Evolutionary conservation across 495 filamentous ascomycete species (phyloP).

Genomic region (Corynascus novoguineensis): DNA sequence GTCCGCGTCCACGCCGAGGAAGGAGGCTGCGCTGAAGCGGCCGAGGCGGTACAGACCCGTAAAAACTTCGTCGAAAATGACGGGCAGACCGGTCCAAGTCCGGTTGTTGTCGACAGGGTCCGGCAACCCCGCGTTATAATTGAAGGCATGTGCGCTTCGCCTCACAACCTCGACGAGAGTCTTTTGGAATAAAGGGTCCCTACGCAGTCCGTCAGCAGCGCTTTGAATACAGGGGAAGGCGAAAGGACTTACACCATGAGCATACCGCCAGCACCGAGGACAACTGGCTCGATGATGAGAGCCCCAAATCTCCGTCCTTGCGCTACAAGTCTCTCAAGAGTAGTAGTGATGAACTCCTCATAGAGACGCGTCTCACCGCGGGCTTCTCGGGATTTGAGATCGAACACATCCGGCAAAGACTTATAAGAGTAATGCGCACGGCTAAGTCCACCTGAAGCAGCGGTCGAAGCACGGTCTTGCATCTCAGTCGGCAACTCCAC

Average conservation of each 20-base stretch:
- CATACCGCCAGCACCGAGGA: constrained; percentile 77
- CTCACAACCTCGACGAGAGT: constrained; percentile 60
- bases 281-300: constrained; percentile 67
- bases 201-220: constrained; percentile 28
- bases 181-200: constrained; percentile 72
- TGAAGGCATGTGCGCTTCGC: constrained; percentile 47
- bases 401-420: constrained; percentile 55
- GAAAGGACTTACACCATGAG: constrained; percentile 53
- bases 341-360: constrained; percentile 50
- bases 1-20: constrained; percentile 60
- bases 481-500: constrained; percentile 50
- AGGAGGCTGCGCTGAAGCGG: constrained; percentile 56
- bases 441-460: neutral
- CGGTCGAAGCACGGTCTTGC: constrained; percentile 16
- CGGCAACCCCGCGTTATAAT: neutral
- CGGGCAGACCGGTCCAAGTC: constrained; percentile 63
- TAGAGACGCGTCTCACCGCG: constrained; percentile 45
- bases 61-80: constrained; percentile 78
- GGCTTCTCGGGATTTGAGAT: constrained; percentile 46
- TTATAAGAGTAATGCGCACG: constrained; percentile 32
- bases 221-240: neutral
- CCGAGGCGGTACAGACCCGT: constrained; percentile 75
- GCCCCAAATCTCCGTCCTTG: constrained; percentile 65
- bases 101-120: neutral
- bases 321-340: constrained; percentile 43